Base-by-base conservation (phyloP, 1,139 yeast genomes). In the Kurtzmaniella quercitrusa region DNA sequence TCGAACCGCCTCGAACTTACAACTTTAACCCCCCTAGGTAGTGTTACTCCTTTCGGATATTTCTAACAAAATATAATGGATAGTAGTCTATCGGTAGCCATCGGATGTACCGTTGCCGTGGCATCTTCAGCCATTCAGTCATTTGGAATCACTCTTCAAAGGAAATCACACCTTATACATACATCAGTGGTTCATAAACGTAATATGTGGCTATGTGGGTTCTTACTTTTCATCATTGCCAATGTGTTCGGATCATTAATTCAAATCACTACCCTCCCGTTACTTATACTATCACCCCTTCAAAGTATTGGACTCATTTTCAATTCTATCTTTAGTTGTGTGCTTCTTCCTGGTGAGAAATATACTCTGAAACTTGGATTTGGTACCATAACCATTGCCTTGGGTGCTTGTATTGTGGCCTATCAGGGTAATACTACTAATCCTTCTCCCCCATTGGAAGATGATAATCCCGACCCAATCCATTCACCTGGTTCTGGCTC, bases 301-400 rank as follows among this genome's bases (percentile, higher is more conserved):
- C 96, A 90, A 60, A 90, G 95, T 27, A 81, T 85, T 14, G 96
- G 96, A 0, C 73, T 90, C 31, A 91, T 89, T 2, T 89, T 90
- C 70, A 90, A 90, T 62, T 81, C 94, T 3, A 51, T 72, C 1
- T 63, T 87, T 9, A 85, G 90, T 53, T 87, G 95, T 41, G 60
- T 85, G 21, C 50, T 87, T 21, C 61, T 90, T 16, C 75, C 89
- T 10, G 73, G 82, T 14, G 96, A 90, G 57, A 70, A 70, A 0
- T 85, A 87, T 60, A 82, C 93, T 2, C 52, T 54, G 34, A 68
- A 65, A 44, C 74, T 91, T 2, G 66, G 79, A 2, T 50, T 65
- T 8, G 96, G 96, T 1, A 88, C 96, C 0, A 56, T 76, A 1
- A 62, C 85, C 16, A 87, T 88, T 11, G 75, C 86, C 1, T 43